Evolutionary conservation across 2,329 filamentous ascomycete species (phyloP), one percentile per base, ranked within the genome.

Genomic region (Paracoccidioides lutzii): DNA sequence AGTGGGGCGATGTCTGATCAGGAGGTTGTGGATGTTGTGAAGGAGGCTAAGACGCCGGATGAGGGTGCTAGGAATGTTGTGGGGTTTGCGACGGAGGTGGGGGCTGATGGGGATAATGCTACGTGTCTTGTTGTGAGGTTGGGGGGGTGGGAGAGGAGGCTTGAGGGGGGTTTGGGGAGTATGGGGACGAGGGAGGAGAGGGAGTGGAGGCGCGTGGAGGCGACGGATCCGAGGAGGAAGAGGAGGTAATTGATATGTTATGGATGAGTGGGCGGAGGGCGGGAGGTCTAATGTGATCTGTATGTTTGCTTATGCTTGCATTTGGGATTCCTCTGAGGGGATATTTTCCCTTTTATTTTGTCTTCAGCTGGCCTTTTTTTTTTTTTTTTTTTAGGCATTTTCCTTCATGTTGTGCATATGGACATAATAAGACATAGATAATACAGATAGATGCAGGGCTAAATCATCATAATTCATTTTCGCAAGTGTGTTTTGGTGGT

Each of bases 21-120:
- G 73, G 93, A 98, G 73, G 89, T 97, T 59, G 90, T 96, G 35
- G 93, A 98, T 67, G 83, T 97, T 37, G 79, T 97, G 64, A 97
- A 97, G 71, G 93, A 98, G 71, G 88, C 90, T 4, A 84, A 79
- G 66, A 97, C 91, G 0, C 93, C 93, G 0, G 91, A 95, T 62
- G 82, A 95, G 67, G 93, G 84, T 3, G 83, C 89, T 1, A 79
- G 78, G 57, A 82, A 85, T 59, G 81, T 98, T 6, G 88, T 95
- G 33, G 81, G 82, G 55, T 96, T 93, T 70, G 90, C 91, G 0
- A 93, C 88, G 0, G 93, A 97, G 72, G 87, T 95, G 3, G 84
- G 81, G 32, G 76, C 67, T 3, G 77, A 81, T 49, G 81, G 78
- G 1, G 81, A 84, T 63, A 85, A 85, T 69, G 80, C 81, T 3